Conservation (phyloP, 352 stramenopile genomes). For the Pythium aristosporum region DNA sequence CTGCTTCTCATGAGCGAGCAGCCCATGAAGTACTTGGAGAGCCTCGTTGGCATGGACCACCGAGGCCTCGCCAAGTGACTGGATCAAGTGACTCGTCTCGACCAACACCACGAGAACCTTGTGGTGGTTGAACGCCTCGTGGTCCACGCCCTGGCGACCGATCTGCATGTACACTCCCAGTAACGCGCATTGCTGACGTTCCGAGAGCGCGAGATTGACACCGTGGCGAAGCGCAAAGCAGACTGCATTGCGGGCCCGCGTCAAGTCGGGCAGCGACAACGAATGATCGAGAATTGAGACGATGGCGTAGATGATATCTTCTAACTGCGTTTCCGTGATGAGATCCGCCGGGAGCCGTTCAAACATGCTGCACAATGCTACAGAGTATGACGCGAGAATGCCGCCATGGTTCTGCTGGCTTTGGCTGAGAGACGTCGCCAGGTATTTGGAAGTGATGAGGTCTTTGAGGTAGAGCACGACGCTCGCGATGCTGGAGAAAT, state of each 20-base stretch:
- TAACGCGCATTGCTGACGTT: slow-evolving; percentile 64
- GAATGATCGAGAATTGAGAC: slow-evolving; percentile 70
- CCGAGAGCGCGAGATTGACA: slow-evolving; percentile 53
- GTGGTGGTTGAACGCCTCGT: slow-evolving; percentile 30
- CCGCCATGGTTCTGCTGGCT: slow-evolving; percentile 41
- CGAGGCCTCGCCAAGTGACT: slow-evolving; percentile 35
- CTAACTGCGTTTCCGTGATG: slow-evolving; percentile 59
- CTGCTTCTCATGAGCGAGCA: slow-evolving; percentile 43
- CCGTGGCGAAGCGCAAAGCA: slow-evolving; percentile 75
- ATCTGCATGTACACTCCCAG: slow-evolving; percentile 56
- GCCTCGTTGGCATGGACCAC: slow-evolving; percentile 30
- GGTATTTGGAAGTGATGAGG: slow-evolving; percentile 57
- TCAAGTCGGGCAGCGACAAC: slow-evolving; percentile 70
- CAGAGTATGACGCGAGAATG: slow-evolving; percentile 66
- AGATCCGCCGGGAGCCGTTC: slow-evolving; percentile 61
- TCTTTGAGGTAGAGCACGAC: slow-evolving; percentile 83
- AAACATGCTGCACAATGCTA: slow-evolving; percentile 79
- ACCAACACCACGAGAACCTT: slow-evolving; percentile 34
- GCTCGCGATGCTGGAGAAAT: slow-evolving; percentile 75
- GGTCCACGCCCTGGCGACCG: slow-evolving; percentile 31
- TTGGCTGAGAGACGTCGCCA: slow-evolving; percentile 27
- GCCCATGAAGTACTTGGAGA: slow-evolving; percentile 17
- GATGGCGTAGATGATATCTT: slow-evolving; percentile 63
- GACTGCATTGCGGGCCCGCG: slow-evolving; percentile 75
- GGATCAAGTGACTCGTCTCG: slow-evolving; percentile 35